Evolutionary conservation across 371 early-diverging fungal species (phyloP).

Genomic region (Sporodiniella umbellata): DNA sequence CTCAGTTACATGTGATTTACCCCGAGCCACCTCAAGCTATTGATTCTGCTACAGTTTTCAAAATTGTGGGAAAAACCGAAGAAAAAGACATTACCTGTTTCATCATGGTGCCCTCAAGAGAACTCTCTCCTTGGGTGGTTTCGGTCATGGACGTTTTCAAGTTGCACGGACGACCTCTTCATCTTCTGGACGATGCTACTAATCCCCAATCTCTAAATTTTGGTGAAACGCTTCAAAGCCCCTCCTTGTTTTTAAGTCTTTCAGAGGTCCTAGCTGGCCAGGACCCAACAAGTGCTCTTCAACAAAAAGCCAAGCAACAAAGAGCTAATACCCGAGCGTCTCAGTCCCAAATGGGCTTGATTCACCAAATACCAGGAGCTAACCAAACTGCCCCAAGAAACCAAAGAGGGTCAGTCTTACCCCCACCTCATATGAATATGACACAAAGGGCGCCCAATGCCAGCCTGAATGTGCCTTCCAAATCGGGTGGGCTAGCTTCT

Average conservation of each 20-base stretch:
- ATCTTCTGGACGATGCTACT: slow-evolving; percentile 14
- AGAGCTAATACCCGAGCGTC: slow-evolving; percentile 11
- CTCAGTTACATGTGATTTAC: slow-evolving; percentile 62
- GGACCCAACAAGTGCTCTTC: background rate
- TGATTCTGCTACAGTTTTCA: slow-evolving; percentile 12
- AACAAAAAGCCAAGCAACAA: background rate
- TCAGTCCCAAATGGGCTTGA: slow-evolving; percentile 8
- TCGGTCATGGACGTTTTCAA: slow-evolving; percentile 38
- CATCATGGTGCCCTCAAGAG: slow-evolving; percentile 20
- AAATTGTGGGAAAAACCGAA: slow-evolving; percentile 20
- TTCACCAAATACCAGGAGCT: slow-evolving; percentile 22
- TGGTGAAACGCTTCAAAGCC: slow-evolving; percentile 12
- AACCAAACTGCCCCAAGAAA: too few relatives aligned
- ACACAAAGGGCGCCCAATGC: too few relatives aligned
- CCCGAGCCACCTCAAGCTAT: slow-evolving; percentile 34
- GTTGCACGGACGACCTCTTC: slow-evolving; percentile 36
- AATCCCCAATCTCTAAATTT: slow-evolving; percentile 27
- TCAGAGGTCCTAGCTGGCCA: slow-evolving; percentile 25
- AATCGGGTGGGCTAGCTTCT: too few relatives aligned
- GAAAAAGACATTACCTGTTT: slow-evolving; percentile 6
- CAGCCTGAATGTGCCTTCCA: too few relatives aligned
- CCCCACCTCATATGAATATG: too few relatives aligned
- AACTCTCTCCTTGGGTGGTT: slow-evolving; percentile 33
- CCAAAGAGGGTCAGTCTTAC: too few relatives aligned
- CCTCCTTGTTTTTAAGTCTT: slow-evolving; percentile 37